These are phyloP conservation scores for Xylaria grammica DNA, from an alignment of 495 filamentous ascomycete genomes.

Conservation along the genomic window DNA sequence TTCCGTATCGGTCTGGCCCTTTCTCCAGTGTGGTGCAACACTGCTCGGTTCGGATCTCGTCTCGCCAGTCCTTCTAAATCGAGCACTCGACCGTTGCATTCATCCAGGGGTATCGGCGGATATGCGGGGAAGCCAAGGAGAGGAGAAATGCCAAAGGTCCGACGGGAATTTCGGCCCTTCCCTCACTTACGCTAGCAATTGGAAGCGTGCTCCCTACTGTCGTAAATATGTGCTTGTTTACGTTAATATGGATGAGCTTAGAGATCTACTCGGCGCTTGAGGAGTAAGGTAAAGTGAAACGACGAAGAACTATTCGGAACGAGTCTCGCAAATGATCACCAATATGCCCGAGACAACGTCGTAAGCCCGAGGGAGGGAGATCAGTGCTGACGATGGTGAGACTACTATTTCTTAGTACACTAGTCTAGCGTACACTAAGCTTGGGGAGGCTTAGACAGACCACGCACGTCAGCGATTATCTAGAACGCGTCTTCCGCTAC, in stretches of 20 bases:
- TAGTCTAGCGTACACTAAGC: neutral
- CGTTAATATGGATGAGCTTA: too few species aligned
- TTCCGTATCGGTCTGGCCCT: neutral
- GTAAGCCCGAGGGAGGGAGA: neutral
- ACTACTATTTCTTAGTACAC: too few species aligned
- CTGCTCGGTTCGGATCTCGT: neutral
- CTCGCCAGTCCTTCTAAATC: neutral
- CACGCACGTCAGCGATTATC: neutral
- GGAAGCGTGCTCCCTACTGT: too few species aligned
- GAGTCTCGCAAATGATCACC: neutral
- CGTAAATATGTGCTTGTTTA: too few species aligned
- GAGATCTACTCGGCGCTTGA: neutral
- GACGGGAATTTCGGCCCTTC: constrained; percentile 21
- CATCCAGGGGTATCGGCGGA: constrained; percentile 5
- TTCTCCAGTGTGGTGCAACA: neutral
- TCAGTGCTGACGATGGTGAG: constrained; percentile 10
- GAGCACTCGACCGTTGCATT: neutral
- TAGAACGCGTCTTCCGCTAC: neutral
- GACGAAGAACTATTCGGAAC: neutral
- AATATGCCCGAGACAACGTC: neutral
- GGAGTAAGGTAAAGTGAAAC: neutral
- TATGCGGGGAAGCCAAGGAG: constrained; percentile 20
- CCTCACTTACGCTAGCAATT: neutral
- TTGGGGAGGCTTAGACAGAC: neutral
- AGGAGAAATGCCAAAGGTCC: constrained; percentile 1